These are phyloP conservation scores for Colletotrichum zoysiae DNA, from an alignment of 2,329 filamentous ascomycete genomes.

Conservation along the genomic window DNA sequence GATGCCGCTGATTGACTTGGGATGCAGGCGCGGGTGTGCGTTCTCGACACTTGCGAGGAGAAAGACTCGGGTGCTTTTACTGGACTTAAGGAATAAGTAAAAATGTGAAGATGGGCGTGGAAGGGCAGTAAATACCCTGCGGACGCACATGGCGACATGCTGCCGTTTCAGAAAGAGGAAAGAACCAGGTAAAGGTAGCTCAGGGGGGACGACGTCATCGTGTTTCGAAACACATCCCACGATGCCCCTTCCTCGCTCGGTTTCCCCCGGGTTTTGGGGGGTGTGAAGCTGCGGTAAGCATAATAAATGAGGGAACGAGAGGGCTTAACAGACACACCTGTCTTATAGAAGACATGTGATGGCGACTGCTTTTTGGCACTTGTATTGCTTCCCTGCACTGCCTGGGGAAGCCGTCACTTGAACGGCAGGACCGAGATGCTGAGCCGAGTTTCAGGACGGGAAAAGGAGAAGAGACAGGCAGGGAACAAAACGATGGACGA, in stretches of 20 bases:
- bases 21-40: conserved; percentile 12
- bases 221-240: conserved; percentile 42
- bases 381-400: not conserved
- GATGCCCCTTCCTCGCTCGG: conserved; percentile 39
- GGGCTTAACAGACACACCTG: not conserved
- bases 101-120: not conserved
- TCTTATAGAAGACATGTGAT: not conserved
- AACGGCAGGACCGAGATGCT: not conserved
- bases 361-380: not conserved
- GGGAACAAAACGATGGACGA: not conserved
- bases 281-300: conserved; percentile 22
- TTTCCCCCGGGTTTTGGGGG: conserved; percentile 27
- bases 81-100: conserved; percentile 3
- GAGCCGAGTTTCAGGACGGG: not conserved
- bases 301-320: not conserved
- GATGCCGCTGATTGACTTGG: conserved; percentile 3
- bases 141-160: not conserved
- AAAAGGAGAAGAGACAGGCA: not conserved
- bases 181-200: not conserved
- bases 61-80: not conserved
- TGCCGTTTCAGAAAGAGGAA: conserved; percentile 21
- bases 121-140: not conserved
- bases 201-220: conserved; percentile 29
- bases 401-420: not conserved
- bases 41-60: conserved; percentile 28